Evolutionary conservation across 139 green algal genomes (phyloP).

Genomic region (Picochlorum sp.): DNA sequence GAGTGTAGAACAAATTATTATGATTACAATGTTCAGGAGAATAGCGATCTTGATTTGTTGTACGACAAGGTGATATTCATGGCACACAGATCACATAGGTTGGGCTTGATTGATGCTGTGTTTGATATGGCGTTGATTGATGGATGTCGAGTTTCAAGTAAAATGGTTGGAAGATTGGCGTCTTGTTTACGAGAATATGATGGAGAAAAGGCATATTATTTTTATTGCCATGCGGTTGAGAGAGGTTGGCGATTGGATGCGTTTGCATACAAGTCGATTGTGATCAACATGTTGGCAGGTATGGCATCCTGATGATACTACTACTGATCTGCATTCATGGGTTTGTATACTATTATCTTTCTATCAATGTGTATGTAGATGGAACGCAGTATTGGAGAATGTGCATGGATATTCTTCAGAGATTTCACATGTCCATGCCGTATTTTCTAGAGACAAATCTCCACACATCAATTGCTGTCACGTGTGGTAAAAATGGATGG

Average conservation of each 20-base stretch:
- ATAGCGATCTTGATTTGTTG: too few relatives aligned
- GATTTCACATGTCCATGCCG: conserved; percentile 4
- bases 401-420: not conserved
- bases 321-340: not conserved
- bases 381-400: not conserved
- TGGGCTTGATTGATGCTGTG: not conserved
- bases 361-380: not conserved
- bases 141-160: not conserved
- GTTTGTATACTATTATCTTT: not conserved
- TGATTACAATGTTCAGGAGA: too few relatives aligned
- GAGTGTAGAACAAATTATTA: too few relatives aligned
- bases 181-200: not conserved
- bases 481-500: conserved; percentile 3
- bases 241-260: not conserved
- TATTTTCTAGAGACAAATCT: conserved; percentile 1
- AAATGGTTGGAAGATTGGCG: not conserved
- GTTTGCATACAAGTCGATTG: not conserved
- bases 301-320: not conserved
- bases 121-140: not conserved
- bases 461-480: conserved; percentile 9
- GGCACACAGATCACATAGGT: too few relatives aligned
- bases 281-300: not conserved
- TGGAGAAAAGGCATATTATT: not conserved
- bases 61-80: too few relatives aligned
- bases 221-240: not conserved